Evolutionary conservation across 208 protist genomes (phyloP), one percentile per base, ranked within the genome.

Genomic region (Sergeia podlipaevii): DNA sequence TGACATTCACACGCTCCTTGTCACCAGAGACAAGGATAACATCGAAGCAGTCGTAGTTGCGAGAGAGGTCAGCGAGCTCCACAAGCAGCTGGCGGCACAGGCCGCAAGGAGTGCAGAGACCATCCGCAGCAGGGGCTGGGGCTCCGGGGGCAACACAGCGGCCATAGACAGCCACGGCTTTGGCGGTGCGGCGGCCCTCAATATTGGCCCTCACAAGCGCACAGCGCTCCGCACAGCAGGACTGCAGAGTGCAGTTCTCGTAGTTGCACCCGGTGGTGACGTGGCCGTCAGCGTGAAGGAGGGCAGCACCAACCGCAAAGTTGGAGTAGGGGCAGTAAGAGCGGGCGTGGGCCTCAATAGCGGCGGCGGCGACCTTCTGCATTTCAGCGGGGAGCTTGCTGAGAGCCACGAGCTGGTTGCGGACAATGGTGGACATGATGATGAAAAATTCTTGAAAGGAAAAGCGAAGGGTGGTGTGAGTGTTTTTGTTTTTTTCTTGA

Each of bases 191-290:
- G 0, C 46, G 73, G 1, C 87, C 87, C 37, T 88, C 70, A 1
- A 65, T 55, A 50, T 94, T 94, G 0, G 80, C 83, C 34, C 72
- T 70, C 38, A 91, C 80, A 56, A 94, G 91, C 17, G 87, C 87
- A 54, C 83, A 91, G 20, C 79, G 77, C 66, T 94, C 87, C 17
- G 87, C 87, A 60, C 87, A 94, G 57, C 70, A 88, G 2, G 79
- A 42, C 50, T 94, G 85, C 29, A 79, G 58, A 2, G 68, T 83
- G 60, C 82, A 91, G 54, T 91, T 94, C 55, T 94, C 87, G 54
- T 91, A 94, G 55, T 94, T 94, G 59, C 82, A 91, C 8, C 87
- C 87, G 10, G 43, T 28, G 4, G 87, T 94, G 24, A 91, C 51
- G 24, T 15, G 63, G n/a, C 34, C 47, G 34, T 93, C 81, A 1